Evolutionary conservation across 78 protist genomes (phyloP).

Genomic region (Anaeramoeba ignava): DNA sequence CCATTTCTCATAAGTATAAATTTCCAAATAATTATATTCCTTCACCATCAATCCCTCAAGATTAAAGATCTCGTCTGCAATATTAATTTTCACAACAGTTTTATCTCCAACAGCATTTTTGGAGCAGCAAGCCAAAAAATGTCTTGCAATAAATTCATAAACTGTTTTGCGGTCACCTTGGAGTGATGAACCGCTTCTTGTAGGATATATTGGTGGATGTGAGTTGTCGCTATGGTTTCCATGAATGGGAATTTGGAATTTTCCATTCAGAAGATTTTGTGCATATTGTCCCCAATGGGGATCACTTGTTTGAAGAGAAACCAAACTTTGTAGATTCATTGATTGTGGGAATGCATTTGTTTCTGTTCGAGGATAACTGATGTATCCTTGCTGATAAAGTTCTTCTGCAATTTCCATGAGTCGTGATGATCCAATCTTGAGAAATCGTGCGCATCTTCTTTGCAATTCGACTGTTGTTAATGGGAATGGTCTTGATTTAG

Average conservation of each 20-base stretch:
- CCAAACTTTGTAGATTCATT: not conserved
- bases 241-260: slow-evolving; percentile 53
- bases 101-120: slow-evolving; percentile 73
- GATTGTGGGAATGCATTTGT: slow-evolving; percentile 53
- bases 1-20: slow-evolving; percentile 65
- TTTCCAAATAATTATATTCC: slow-evolving; percentile 62
- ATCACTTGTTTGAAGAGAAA: not conserved
- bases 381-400: slow-evolving; percentile 68
- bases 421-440: slow-evolving; percentile 29
- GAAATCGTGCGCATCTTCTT: slow-evolving; percentile 48
- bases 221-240: slow-evolving; percentile 81
- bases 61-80: slow-evolving; percentile 59
- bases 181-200: slow-evolving; percentile 4
- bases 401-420: slow-evolving; percentile 61
- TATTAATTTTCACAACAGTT: slow-evolving; percentile 46
- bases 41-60: slow-evolving; percentile 39
- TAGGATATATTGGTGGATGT: slow-evolving; percentile 98
- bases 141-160: slow-evolving; percentile 78
- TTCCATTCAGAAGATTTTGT: slow-evolving; percentile 18
- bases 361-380: slow-evolving; percentile 96
- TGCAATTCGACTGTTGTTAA: slow-evolving; percentile 84
- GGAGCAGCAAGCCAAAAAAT: slow-evolving; percentile 87
- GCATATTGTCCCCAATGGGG: not conserved
- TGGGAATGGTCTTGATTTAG: slow-evolving; percentile 64
- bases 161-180: slow-evolving; percentile 27